Base-by-base conservation (phyloP, 805 yeast genomes). In the Soucietia sequanensis region DNA sequence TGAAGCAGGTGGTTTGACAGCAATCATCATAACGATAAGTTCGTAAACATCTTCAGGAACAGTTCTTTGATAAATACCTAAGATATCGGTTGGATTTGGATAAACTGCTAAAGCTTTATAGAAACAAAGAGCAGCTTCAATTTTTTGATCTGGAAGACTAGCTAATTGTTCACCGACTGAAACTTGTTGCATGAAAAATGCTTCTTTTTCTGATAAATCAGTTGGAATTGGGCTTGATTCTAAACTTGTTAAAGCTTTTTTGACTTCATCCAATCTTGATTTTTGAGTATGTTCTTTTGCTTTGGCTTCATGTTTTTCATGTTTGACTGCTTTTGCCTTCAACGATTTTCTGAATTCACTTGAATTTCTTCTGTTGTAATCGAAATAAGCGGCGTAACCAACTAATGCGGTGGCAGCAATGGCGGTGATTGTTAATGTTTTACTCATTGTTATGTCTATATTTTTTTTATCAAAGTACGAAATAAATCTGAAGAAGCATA, bases 101-200 rank as follows among this genome's bases (percentile, higher is more conserved):
- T 90, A 91, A 33, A 89, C 90, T 27, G 87, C 78, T 56, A 93
- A 73, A 10, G 97, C 98, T 63, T 87, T 85, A 77, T 93, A 93
- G 75, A 89, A 93, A 47, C 82, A 76, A 48, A 90, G 71, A 24
- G 99, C 98, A 29, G 97, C 82, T 41, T 83, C 87, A 44, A 84
- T 64, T 60, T 84, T 87, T 47, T 76, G 74, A 45, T 81, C 83
- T 42, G 84, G 80, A 22, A 67, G 55, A 44, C 76, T 69, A 44
- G 87, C 77, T 48, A 85, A 70, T 60, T 82, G 84, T 64, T 91
- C 98, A 59, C 96, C 98, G 31, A 71, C 56, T 41, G 88, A 83
- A 37, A 91, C 90, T 61, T 86, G 89, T 43, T 76, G 73, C 72
- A 90, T 79, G 71, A 91, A 91, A 56, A 77, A 80, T 42, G 72